Conservation (phyloP, 202 grass and related monocot species). For the Dendrocalamus latiflorus region DNA sequence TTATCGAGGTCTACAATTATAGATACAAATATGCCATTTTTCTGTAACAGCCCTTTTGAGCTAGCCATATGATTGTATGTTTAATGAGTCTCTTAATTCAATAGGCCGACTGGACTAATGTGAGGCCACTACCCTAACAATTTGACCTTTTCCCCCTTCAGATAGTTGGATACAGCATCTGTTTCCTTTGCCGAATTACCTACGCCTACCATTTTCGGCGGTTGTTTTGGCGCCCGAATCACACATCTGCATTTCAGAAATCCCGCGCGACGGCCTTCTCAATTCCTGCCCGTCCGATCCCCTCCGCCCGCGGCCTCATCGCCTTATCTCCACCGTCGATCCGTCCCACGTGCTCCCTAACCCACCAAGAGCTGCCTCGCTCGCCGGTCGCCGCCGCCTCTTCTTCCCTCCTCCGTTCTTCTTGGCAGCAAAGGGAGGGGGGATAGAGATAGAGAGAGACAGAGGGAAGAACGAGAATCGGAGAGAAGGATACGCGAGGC, state of each 20-base stretch:
- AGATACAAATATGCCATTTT: too few species aligned
- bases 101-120: too few species aligned
- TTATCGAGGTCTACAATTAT: too few species aligned
- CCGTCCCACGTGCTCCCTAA: not conserved
- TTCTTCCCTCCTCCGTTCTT: not conserved
- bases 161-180: too few species aligned
- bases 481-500: not conserved
- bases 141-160: too few species aligned
- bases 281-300: not conserved
- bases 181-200: too few species aligned
- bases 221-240: constrained; percentile 20
- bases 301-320: not conserved
- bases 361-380: not conserved
- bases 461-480: not conserved
- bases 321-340: not conserved
- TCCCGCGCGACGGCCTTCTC: constrained; percentile 8
- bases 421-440: not conserved
- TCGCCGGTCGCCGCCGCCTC: not conserved
- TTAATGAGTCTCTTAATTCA: too few species aligned
- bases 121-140: too few species aligned
- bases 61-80: too few species aligned
- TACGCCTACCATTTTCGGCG: not conserved
- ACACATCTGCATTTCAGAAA: not conserved
- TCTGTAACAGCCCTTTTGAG: too few species aligned
- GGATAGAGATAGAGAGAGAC: too few species aligned